Base-by-base conservation (phyloP, 495 filamentous ascomycete genomes). In the Glarea lozoyensis region DNA sequence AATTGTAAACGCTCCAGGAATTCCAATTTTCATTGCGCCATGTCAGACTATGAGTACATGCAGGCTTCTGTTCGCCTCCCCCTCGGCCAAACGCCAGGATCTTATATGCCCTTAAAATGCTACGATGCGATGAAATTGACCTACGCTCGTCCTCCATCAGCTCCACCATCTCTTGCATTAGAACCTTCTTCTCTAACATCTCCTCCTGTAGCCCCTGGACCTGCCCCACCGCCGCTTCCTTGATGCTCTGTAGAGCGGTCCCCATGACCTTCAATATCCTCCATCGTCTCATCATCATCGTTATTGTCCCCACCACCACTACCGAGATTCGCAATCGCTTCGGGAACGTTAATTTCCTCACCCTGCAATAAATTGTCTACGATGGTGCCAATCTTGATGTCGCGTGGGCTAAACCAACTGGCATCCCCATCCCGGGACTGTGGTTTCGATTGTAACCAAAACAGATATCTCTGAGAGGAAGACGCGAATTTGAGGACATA, bases 71-170 rank as follows among this genome's bases (percentile, higher is more conserved):
- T 22, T 40, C 25, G 15, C 23, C 35, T 23, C 33, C 20, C 15
- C 46, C 46, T 47, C 45, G 21, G 39, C 36, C 48, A 46, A 51
- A 58, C 55, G 44, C 55, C 51, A 41, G 45, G 40, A 33, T 40
- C n/a, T 45, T 47, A 54, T 52, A 47, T 48, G 37, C 37, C 16
- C 35, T 49, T 44, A 43, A 46, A 48, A 24, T 36, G 43, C 21
- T 40, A 17, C 43, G 18, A 43, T 45, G 18, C 21, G 44, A 57
- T 42, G 43, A 44, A 51, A 17, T 69, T 68, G 65, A 97, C 92
- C 92, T 97, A 98, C 92, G 90, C 89, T 94, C 89, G 76, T 65
- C 85, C 93, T 49, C 93, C 92, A 64, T 96, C 90, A 43, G 86
- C 88, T 56, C 93, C 93, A 40, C 89, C 92, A 56, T 94, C 87